phyloP scores from a whole-genome alignment of 192 early-diverging fungal genomes.

The Podila minutissima region DNA sequence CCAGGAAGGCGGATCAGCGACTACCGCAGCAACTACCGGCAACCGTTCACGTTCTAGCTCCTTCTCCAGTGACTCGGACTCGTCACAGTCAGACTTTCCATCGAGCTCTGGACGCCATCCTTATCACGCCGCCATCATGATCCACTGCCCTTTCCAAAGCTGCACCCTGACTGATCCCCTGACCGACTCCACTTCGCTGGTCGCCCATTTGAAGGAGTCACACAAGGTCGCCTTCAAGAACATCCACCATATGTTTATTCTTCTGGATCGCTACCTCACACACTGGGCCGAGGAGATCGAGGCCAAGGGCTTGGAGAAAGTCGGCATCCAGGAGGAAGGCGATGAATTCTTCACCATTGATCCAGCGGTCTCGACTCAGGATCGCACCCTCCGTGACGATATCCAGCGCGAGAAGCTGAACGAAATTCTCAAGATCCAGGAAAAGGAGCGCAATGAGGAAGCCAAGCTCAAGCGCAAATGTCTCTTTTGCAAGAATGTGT shows the following conservation, averaged over 20 bases:
- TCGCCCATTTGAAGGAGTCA: slow-evolving; percentile 69
- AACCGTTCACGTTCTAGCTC: slow-evolving; percentile 40
- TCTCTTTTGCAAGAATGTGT: slow-evolving; percentile 91
- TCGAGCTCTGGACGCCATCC: slow-evolving; percentile 50
- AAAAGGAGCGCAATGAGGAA: slow-evolving; percentile 73
- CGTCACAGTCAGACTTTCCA: slow-evolving; percentile 42
- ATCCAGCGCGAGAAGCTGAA: slow-evolving; percentile 78
- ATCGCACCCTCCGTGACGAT: slow-evolving; percentile 76
- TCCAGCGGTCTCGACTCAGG: slow-evolving; percentile 60
- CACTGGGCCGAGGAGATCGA: slow-evolving; percentile 73
- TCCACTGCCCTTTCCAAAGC: slow-evolving; percentile 75
- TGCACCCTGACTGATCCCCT: slow-evolving; percentile 60
- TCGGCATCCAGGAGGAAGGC: slow-evolving; percentile 36
- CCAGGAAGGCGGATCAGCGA: not conserved
- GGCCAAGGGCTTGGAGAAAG: slow-evolving; percentile 38
- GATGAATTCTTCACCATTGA: slow-evolving; percentile 67
- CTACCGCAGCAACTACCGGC: not conserved
- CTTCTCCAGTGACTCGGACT: slow-evolving; percentile 51
- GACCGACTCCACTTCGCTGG: slow-evolving; percentile 69
- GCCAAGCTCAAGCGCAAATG: slow-evolving; percentile 80
- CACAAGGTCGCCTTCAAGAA: slow-evolving; percentile 77
- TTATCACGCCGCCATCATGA: slow-evolving; percentile 61
- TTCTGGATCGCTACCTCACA: slow-evolving; percentile 77
- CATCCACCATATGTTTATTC: slow-evolving; percentile 81
- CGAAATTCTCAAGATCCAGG: slow-evolving; percentile 78